A percentile compares a stretch with the other conserved stretches of the same genome.
These are phyloP conservation scores for Sordaria brevicollis DNA, from an alignment of 495 filamentous ascomycete species.

Conservation along the genomic window DNA sequence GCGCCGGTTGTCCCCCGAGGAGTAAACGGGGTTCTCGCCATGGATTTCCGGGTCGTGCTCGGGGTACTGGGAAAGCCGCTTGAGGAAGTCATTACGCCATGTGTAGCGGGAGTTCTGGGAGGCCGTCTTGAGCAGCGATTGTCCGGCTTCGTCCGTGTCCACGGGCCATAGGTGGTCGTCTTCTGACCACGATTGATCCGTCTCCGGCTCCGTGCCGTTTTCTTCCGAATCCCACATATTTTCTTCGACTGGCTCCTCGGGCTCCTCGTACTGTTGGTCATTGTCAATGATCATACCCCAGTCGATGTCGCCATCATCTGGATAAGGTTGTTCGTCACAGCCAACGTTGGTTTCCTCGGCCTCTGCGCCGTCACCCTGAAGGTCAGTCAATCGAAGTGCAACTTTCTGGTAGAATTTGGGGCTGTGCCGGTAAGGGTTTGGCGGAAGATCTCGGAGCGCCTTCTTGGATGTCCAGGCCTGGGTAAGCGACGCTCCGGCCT, in stretches of 20 bases:
- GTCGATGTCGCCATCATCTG: neutral
- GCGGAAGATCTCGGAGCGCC: neutral
- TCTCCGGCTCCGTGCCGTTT: neutral
- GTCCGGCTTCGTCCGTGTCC: neutral
- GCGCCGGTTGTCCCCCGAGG: neutral
- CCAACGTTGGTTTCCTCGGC: neutral
- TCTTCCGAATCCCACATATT: neutral
- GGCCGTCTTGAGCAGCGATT: neutral
- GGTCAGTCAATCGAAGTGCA: neutral
- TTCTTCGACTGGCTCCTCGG: neutral
- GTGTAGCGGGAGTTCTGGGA: neutral
- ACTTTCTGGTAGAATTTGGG: neutral
- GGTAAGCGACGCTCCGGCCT: constrained; percentile 2
- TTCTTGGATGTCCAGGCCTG: neutral
- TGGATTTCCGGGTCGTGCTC: neutral
- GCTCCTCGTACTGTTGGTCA: neutral
- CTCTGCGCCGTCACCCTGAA: neutral
- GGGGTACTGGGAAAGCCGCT: too few species aligned
- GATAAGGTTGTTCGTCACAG: neutral
- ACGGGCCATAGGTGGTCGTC: neutral
- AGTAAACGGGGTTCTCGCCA: neutral
- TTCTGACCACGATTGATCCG: neutral
- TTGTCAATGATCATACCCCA: neutral
- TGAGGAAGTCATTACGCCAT: neutral
- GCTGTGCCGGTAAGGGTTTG: neutral